Evolutionary conservation across 352 stramenopile species (phyloP), one percentile per base, ranked within the genome.

Genomic region (Aphanomyces euteiches): DNA sequence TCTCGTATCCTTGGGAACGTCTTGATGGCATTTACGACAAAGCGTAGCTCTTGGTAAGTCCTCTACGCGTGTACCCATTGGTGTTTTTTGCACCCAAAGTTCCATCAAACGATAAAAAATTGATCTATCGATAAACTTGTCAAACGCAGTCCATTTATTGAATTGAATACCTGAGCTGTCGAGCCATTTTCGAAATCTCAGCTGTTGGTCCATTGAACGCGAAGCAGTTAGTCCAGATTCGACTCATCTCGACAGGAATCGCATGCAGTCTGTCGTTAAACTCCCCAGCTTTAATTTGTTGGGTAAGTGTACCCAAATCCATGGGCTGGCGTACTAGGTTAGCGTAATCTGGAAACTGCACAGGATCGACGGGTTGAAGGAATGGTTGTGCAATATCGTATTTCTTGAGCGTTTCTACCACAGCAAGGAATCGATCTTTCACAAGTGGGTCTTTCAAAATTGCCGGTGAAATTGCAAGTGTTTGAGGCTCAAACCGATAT

Each of bases 141-240:
- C 36, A 57, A 3, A 13, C 45, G 65, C 36, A 34, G 53, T 7
- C 41, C 6, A 43, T 40, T 50, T 19, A 56, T 28, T 53, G 28
- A 45, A 6, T 89, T 83, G 72, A 83, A 91, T 85, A 94, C 75
- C 84, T 79, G 2, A 93, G 75, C 13, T 85, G 84, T 56, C 88
- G 89, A 7, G 87, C 85, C 60, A 75, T 86, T 66, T 85, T 87
- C 73, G 85, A 92, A 61, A 95, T 93, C 59, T 92, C 85, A 5
- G 85, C 79, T 50, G 92, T 79, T 28, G 90, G 53, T 38, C 82
- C 81, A 48, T 95, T 95, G 71, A 92, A 95, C 19, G 78, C 79
- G 66, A 94, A 93, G 69, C 88, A 94, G 67, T 95, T 95, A 38
- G 80, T 78, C 87, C 88, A 94, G 28, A 95, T 85, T 19, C 89